Base-by-base conservation (phyloP, 768 basidiomycete species). In the Phanerochaete carnosa region DNA sequence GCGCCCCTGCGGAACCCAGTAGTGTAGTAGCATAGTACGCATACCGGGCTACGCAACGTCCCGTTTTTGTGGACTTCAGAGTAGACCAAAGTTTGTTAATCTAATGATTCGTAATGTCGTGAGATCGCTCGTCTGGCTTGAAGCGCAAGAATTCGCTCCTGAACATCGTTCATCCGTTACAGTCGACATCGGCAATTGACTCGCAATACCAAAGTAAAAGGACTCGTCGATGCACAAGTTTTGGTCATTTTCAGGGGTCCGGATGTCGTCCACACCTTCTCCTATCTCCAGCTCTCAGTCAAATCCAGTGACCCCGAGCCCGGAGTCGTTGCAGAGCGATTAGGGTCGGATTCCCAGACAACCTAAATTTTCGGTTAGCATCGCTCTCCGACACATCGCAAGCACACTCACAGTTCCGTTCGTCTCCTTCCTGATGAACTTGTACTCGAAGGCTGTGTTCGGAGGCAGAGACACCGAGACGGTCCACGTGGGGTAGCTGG, bases 321-420 rank as follows among this genome's bases (percentile, higher is more conserved):
- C 26, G 68, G 75, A 3, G 79, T 76, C 11, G 78, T 83, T 1
- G 72, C 77, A 45, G 77, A 73, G 39, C 84, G 75, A 62, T 86
- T 84, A 1, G 86, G 84, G 64, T 85, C 83, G 0, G 82, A 82
- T 66, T 88, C 86, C 85, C 85, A 87, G 9, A 76, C 73, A 49
- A 88, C 69, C 83, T 83, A 53, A 23, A 43, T 39, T 8, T 23
- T 22, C 7, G 11, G 0, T 50, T n/a, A 43, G 43, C n/a, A n/a
- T n/a, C 22, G 19, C 33, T 32, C 22, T 25, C 3, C 35, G 15
- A 25, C 11, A 9, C 12, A 50, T 26, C 43, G 25, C 30, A 26
- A 47, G 23, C n/a, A 29, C 15, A 71, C 81, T 66, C 60, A 84
- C 82, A 51, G 69, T 75, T 22, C 81, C 83, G 61, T 80, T 72